Conservation (phyloP, 2,329 filamentous ascomycete genomes). For the Nothopassalora personata region DNA sequence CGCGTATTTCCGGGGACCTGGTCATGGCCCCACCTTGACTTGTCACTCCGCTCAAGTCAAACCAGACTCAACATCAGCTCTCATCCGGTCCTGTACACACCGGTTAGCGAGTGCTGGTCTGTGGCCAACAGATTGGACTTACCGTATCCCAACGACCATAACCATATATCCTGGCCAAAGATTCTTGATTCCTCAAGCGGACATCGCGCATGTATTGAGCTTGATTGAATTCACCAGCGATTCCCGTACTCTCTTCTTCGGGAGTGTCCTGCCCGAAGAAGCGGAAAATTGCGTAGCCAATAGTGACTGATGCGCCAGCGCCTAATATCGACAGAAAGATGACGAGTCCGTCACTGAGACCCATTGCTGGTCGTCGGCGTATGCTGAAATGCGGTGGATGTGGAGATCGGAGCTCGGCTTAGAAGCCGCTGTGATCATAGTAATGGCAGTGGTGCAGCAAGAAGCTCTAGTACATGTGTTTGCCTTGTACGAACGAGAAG, state of each 20-base stretch:
- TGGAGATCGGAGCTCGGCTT: background rate
- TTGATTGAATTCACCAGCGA: conserved; percentile 16
- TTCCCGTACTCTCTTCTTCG: background rate
- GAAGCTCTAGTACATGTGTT: background rate
- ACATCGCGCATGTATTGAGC: conserved; percentile 29
- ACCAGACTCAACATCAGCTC: background rate
- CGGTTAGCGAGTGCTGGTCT: background rate
- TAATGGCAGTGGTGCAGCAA: background rate
- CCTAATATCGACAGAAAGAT: conserved; percentile 19
- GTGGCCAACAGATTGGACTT: background rate
- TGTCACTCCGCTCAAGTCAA: background rate
- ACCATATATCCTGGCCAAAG: conserved; percentile 14
- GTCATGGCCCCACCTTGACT: background rate
- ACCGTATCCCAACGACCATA: conserved; percentile 11
- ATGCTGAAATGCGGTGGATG: background rate
- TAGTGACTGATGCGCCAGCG: conserved; percentile 19
- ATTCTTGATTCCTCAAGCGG: conserved; percentile 20
- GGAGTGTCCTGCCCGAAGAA: conserved; percentile 15
- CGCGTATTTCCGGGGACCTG: background rate
- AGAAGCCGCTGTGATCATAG: background rate
- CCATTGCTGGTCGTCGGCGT: background rate
- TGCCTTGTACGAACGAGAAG: background rate
- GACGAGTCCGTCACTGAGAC: conserved; percentile 9
- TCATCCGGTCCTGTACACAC: background rate
- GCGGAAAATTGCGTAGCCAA: conserved; percentile 21